Evolutionary conservation across 106 monocot species (phyloP).

Genomic region (Dioscorea dumetorum): DNA sequence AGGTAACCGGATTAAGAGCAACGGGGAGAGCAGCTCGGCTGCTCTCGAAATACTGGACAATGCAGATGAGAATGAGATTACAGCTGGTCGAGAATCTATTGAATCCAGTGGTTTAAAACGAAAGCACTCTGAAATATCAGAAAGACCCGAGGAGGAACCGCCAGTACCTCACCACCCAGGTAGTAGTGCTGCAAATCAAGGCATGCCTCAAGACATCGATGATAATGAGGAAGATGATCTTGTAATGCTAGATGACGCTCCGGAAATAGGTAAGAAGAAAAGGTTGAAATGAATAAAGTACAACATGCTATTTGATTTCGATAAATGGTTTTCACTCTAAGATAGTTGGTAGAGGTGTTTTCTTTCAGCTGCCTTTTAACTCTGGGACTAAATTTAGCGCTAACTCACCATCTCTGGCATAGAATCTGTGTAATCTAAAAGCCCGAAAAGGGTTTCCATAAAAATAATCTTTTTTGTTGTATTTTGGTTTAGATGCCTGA

Average conservation of each 20-base stretch:
- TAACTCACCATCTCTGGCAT: no score
- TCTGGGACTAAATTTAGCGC: no score
- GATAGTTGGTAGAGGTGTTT: no score
- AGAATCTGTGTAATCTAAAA: no score
- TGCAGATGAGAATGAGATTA: slow-evolving; percentile 13
- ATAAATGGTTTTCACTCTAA: no score
- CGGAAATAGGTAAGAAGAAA: slow-evolving; percentile 41
- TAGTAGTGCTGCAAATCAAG: neutral
- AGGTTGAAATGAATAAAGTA: slow-evolving; percentile 7
- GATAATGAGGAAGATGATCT: slow-evolving; percentile 38
- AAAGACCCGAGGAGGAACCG: slow-evolving; percentile 7
- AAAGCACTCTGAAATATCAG: slow-evolving; percentile 45
- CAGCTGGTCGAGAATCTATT: slow-evolving; percentile 10
- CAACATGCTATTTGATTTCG: no score
- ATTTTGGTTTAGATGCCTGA: no score
- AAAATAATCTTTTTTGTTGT: no score
- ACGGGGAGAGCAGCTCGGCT: slow-evolving; percentile 26
- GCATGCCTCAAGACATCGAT: slow-evolving; percentile 18
- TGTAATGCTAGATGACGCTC: slow-evolving; percentile 36
- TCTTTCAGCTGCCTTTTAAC: no score
- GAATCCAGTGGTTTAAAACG: slow-evolving; percentile 34
- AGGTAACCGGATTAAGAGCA: slow-evolving; percentile 11
- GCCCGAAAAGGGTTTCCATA: no score
- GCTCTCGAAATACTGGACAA: neutral
- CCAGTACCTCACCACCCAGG: neutral